phyloP scores from a whole-genome alignment of 1,284 basidiomycete species.

The Fomitiporia mediterranea region DNA sequence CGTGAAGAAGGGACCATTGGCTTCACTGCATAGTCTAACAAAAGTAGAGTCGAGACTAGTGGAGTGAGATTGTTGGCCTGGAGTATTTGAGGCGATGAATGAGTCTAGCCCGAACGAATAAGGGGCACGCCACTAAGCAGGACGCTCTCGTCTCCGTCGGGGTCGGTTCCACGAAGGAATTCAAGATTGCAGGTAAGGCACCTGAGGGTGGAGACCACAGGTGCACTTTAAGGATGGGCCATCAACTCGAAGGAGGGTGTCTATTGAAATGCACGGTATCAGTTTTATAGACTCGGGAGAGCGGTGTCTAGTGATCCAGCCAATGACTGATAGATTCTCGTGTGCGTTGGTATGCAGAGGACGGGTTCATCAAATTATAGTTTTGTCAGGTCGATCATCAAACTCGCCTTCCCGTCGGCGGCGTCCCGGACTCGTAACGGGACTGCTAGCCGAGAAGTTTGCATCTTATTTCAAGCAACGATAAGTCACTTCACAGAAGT shows the following conservation, averaged over 20 bases:
- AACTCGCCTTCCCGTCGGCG: background rate
- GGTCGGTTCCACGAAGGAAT: background rate
- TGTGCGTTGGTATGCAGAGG: slow-evolving; percentile 5
- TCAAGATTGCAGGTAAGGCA: no score
- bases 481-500: no score
- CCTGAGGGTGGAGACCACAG: background rate
- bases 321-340: background rate
- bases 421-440: background rate
- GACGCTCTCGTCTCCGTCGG: background rate
- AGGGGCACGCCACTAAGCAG: background rate
- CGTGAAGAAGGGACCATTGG: background rate
- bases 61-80: background rate
- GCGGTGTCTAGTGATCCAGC: background rate
- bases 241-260: background rate
- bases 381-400: slow-evolving; percentile 4
- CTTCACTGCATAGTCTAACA: background rate
- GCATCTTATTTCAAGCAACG: no score
- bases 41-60: background rate
- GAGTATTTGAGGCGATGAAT: background rate
- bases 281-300: background rate
- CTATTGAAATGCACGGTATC: background rate
- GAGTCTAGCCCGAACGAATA: background rate
- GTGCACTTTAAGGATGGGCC: background rate
- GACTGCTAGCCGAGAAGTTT: no score
- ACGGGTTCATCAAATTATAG: background rate